A percentile compares a stretch with the other conserved stretches of the same genome.
These are phyloP conservation scores for Hordeum vulgare DNA, from an alignment of 176 grass and related monocot species.

Conservation along the genomic window DNA sequence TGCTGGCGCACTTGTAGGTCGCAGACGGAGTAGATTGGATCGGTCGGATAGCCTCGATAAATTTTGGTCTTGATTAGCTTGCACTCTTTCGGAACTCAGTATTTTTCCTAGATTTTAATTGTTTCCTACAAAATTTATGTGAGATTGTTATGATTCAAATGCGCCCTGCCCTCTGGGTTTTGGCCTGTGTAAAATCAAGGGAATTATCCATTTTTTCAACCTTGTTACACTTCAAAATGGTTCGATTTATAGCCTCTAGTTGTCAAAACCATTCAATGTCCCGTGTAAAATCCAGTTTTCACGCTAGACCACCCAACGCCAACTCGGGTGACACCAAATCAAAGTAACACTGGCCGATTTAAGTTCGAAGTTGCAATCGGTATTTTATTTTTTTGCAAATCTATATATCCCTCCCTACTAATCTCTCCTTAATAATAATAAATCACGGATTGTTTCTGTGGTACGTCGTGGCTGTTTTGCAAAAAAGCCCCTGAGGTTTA, in stretches of 20 bases:
- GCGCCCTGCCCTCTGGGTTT: not conserved
- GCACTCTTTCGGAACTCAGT: not conserved
- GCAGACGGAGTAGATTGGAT: not conserved
- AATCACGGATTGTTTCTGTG: no score
- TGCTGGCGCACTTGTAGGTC: slow-evolving; percentile 27
- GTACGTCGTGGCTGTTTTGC: no score
- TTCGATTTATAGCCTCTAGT: not conserved
- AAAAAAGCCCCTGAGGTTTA: no score
- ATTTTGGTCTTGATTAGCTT: not conserved
- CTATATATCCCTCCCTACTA: no score
- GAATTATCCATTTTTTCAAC: not conserved
- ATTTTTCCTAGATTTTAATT: not conserved
- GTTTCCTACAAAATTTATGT: not conserved
- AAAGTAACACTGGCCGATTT: not conserved
- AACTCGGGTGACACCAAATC: not conserved
- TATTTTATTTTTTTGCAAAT: no score
- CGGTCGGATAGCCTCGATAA: not conserved
- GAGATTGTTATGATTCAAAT: not conserved
- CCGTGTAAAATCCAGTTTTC: not conserved
- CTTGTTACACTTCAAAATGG: not conserved
- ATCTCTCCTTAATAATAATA: no score
- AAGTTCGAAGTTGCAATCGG: not conserved
- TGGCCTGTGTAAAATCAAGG: not conserved
- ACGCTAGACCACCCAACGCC: not conserved
- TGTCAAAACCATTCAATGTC: not conserved